phyloP scores from a whole-genome alignment of 331 rosid species.

The Pyrus hybrid region DNA sequence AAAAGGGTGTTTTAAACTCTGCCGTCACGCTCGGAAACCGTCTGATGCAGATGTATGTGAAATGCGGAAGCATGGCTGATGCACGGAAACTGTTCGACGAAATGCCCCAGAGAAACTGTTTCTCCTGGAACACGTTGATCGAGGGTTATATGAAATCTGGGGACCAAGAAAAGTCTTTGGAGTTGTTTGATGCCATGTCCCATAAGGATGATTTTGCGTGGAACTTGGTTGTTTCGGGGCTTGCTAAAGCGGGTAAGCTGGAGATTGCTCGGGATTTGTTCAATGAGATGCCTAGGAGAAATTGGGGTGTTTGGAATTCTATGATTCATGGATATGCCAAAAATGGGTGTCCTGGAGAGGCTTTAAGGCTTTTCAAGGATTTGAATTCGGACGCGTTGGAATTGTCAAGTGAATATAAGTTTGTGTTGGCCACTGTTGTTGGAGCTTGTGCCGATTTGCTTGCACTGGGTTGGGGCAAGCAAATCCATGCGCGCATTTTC shows the following conservation, averaged over 20 bases:
- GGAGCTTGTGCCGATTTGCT: conserved; percentile 53
- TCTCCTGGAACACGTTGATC: conserved; percentile 65
- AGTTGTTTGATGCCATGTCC: conserved; percentile 51
- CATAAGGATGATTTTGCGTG: conserved; percentile 47
- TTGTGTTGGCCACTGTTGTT: conserved; percentile 48
- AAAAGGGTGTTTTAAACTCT: conserved; percentile 43
- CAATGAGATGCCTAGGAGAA: conserved; percentile 52
- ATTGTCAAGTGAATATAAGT: conserved; percentile 26
- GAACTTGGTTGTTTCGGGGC: conserved; percentile 48
- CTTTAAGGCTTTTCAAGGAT: conserved; percentile 41
- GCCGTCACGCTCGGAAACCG: conserved; percentile 41
- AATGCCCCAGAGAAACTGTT: conserved; percentile 56
- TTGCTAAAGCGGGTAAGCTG: conserved; percentile 45
- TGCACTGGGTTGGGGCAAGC: conserved; percentile 61
- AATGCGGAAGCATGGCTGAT: conserved; percentile 31
- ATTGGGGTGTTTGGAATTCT: conserved; percentile 53
- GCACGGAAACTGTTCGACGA: conserved; percentile 54
- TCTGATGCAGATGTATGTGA: conserved; percentile 46
- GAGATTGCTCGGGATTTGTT: conserved; percentile 43
- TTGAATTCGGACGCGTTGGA: conserved; percentile 44
- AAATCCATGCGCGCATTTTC: conserved; percentile 61
- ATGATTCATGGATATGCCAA: conserved; percentile 55
- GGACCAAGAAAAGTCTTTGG: conserved; percentile 32
- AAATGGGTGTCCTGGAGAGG: conserved; percentile 41
- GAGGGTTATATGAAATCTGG: conserved; percentile 59